Percentiles rank a stretch among this genome's conserved stretches.
phyloP scores from a whole-genome alignment of 1,284 basidiomycete genomes.

The Polyporus tsugae region DNA sequence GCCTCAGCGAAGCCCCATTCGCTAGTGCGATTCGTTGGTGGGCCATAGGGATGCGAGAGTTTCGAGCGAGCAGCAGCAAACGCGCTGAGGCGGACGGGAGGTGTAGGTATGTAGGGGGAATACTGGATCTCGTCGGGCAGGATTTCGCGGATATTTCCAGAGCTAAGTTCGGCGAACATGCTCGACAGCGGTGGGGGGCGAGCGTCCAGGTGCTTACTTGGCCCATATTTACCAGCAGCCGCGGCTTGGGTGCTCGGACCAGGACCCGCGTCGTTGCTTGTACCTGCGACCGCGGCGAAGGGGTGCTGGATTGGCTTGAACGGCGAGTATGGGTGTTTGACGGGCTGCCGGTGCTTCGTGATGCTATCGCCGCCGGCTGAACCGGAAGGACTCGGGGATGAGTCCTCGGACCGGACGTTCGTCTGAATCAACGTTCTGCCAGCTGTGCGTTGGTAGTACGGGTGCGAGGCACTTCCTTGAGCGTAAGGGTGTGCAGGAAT shows the following conservation, averaged over 20 bases:
- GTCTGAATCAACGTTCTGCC: slow-evolving; percentile 21
- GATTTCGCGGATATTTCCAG: slow-evolving; percentile 59
- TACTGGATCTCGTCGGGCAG: slow-evolving; percentile 60
- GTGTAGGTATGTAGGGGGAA: slow-evolving; percentile 51
- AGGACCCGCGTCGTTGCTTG: slow-evolving; percentile 5
- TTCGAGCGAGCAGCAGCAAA: slow-evolving; percentile 12
- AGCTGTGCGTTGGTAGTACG: slow-evolving; percentile 31
- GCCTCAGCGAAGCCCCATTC: slow-evolving; percentile 46
- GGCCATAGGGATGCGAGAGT: slow-evolving; percentile 39
- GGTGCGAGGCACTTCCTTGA: slow-evolving; percentile 49
- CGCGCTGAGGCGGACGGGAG: slow-evolving; percentile 28
- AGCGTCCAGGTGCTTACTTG: slow-evolving; percentile 38
- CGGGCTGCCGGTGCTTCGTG: slow-evolving; percentile 58
- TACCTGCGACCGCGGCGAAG: slow-evolving; percentile 38
- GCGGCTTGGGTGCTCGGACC: slow-evolving; percentile 1
- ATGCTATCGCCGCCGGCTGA: slow-evolving; percentile 46
- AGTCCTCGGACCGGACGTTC: slow-evolving; percentile 11
- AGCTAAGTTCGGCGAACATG: slow-evolving; percentile 63
- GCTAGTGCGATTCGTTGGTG: slow-evolving; percentile 38
- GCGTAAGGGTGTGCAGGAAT: slow-evolving; percentile 68
- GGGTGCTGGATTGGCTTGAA: slow-evolving; percentile 49
- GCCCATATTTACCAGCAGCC: neutral
- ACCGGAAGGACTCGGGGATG: slow-evolving; percentile 21
- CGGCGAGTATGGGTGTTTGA: slow-evolving; percentile 47
- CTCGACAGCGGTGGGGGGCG: slow-evolving; percentile 47